phyloP scores from a whole-genome alignment of 805 yeast genomes.

The Lipomyces mesembrius region DNA sequence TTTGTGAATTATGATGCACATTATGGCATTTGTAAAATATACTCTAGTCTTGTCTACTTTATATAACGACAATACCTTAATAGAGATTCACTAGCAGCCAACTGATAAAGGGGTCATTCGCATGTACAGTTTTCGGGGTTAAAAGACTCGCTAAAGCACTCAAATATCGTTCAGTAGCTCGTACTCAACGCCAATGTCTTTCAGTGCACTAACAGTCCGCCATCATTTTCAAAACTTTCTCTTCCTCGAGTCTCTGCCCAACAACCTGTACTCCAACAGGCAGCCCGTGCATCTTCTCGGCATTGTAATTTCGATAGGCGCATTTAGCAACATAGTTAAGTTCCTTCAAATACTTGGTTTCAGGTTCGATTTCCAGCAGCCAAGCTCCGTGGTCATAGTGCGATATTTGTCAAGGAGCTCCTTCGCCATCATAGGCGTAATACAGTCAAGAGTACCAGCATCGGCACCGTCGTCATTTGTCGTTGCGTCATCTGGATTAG shows the following conservation, averaged over 20 bases:
- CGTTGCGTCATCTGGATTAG: no score
- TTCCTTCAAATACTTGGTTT: conserved; percentile 27
- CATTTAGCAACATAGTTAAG: conserved; percentile 52
- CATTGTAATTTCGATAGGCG: conserved; percentile 55
- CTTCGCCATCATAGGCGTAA: no score
- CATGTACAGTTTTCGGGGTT: background rate
- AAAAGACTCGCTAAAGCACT: background rate
- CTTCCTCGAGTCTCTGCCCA: conserved; percentile 65
- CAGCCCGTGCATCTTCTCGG: conserved; percentile 59
- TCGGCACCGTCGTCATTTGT: no score
- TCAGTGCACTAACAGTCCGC: conserved; percentile 47
- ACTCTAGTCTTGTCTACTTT: no score
- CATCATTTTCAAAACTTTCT: conserved; percentile 59
- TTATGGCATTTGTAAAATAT: background rate
- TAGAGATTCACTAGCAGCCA: background rate
- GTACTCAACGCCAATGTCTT: conserved; percentile 42
- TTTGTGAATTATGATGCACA: background rate
- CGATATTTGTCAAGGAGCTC: no score
- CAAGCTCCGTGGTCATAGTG: no score
- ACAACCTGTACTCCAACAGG: conserved; percentile 71
- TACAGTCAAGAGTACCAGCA: no score
- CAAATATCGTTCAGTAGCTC: conserved; percentile 39
- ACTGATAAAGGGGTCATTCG: background rate
- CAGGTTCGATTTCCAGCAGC: no score
- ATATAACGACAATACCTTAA: background rate